Conservation (phyloP, 148 eudicot genomes). For the Rhododendron mucronatum region DNA sequence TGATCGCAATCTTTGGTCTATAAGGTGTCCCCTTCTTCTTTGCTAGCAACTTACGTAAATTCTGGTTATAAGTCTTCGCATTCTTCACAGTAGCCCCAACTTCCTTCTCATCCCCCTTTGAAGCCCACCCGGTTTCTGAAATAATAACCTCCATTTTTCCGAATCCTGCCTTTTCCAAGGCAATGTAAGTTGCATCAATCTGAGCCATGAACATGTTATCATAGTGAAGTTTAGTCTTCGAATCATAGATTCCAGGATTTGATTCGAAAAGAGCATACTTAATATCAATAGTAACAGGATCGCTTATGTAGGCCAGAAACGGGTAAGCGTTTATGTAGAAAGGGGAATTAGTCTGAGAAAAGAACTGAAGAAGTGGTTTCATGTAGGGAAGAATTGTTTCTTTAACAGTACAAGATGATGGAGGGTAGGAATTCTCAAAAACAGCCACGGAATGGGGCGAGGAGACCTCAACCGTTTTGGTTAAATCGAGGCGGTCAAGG, state of each 20-base stretch:
- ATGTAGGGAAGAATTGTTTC: constrained; percentile 62
- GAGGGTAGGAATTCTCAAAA: constrained; percentile 64
- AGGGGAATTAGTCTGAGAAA: constrained; percentile 45
- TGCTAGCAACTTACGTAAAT: constrained; percentile 47
- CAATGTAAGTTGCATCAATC: constrained; percentile 71
- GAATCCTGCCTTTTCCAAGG: constrained; percentile 62
- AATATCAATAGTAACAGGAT: constrained; percentile 52
- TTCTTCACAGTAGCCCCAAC: constrained; percentile 47
- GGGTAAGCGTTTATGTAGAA: constrained; percentile 87
- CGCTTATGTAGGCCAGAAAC: constrained; percentile 69
- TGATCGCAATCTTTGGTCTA: constrained; percentile 47
- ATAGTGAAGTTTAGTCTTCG: constrained; percentile 61
- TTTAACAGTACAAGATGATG: constrained; percentile 67
- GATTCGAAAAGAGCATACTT: constrained; percentile 56
- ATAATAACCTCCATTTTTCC: constrained; percentile 68
- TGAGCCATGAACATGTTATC: constrained; percentile 85
- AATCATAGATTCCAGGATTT: constrained; percentile 53
- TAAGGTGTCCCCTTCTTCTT: constrained; percentile 84
- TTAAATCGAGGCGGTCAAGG: constrained; percentile 38
- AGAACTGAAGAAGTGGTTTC: constrained; percentile 61
- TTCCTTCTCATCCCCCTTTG: constrained; percentile 63
- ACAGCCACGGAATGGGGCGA: constrained; percentile 82
- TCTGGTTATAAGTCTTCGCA: constrained; percentile 58
- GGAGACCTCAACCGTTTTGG: constrained; percentile 39
- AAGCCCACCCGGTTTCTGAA: constrained; percentile 94